Conservation (phyloP, 306 rosid genomes). For the Lotus japonicus region DNA sequence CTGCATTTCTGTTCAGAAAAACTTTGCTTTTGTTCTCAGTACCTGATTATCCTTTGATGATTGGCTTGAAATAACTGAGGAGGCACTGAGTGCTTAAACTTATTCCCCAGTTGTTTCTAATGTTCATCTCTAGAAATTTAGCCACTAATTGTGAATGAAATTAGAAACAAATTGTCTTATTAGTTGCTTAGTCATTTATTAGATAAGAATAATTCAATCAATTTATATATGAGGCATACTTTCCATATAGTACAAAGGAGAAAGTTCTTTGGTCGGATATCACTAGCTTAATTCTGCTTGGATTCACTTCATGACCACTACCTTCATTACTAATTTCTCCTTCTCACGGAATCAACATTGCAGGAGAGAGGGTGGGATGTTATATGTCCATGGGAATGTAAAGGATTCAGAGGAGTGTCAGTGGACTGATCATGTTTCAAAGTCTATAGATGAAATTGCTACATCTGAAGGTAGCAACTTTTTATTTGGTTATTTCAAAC, state of each 20-base stretch:
- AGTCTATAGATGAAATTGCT: slow-evolving; percentile 60
- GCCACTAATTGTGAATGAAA: slow-evolving; percentile 2
- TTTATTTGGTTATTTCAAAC: neutral
- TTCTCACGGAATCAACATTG: slow-evolving; percentile 15
- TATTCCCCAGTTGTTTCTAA: neutral
- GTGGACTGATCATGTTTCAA: slow-evolving; percentile 53
- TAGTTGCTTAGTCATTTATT: neutral
- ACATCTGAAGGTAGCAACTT: slow-evolving; percentile 58
- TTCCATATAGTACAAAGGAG: neutral
- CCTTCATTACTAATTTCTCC: neutral
- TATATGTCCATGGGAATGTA: slow-evolving; percentile 78
- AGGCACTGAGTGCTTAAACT: neutral
- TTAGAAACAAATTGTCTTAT: slow-evolving; percentile 2
- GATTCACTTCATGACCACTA: neutral
- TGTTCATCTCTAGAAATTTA: neutral
- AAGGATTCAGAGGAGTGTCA: slow-evolving; percentile 62
- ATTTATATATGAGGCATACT: slow-evolving; percentile 3
- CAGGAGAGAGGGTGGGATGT: slow-evolving; percentile 81
- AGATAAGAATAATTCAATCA: neutral
- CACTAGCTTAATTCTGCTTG: neutral
- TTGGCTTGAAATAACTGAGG: slow-evolving; percentile 4
- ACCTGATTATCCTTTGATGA: slow-evolving; percentile 1
- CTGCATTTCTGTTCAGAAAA: slow-evolving; percentile 1
- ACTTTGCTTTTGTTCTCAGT: slow-evolving; percentile 5
- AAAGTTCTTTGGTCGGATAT: neutral